phyloP scores from a whole-genome alignment of 345 rosid genomes.

The Rhodomyrtus tomentosa region DNA sequence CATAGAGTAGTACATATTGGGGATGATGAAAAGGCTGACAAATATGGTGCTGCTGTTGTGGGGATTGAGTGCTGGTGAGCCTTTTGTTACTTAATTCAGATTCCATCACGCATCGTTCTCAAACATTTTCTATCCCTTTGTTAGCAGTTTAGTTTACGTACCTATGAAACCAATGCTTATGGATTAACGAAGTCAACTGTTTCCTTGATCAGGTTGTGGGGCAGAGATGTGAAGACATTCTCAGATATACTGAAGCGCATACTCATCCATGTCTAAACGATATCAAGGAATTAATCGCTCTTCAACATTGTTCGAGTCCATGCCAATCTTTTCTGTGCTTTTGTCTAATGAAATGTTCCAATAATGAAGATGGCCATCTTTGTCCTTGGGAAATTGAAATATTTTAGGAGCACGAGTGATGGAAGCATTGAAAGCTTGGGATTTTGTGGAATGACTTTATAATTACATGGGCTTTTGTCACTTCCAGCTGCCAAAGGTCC shows the following conservation, averaged over 20 bases:
- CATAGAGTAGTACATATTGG: slow-evolving; percentile 63
- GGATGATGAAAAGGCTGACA: slow-evolving; percentile 71
- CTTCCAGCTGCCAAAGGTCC: background rate
- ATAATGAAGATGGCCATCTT: background rate
- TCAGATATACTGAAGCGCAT: slow-evolving; percentile 44
- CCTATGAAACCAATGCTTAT: background rate
- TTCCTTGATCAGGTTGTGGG: slow-evolving; percentile 63
- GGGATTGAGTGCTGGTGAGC: slow-evolving; percentile 81
- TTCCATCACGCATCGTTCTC: background rate
- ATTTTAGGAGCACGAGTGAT: background rate
- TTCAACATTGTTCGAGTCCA: background rate
- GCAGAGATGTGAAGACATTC: slow-evolving; percentile 57
- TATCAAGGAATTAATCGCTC: background rate
- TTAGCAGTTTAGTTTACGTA: background rate
- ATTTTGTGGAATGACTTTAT: background rate
- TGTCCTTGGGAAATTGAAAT: background rate
- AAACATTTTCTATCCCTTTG: background rate
- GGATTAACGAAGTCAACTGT: background rate
- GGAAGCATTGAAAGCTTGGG: background rate
- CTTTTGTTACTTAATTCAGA: background rate
- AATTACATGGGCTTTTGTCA: background rate
- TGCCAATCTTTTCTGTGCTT: background rate
- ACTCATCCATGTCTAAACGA: slow-evolving; percentile 3
- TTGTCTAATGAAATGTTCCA: background rate
- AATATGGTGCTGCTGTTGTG: slow-evolving; percentile 51